Evolutionary conservation across 257 asterid species (phyloP).

Genomic region (Nicotiana sylvestris): DNA sequence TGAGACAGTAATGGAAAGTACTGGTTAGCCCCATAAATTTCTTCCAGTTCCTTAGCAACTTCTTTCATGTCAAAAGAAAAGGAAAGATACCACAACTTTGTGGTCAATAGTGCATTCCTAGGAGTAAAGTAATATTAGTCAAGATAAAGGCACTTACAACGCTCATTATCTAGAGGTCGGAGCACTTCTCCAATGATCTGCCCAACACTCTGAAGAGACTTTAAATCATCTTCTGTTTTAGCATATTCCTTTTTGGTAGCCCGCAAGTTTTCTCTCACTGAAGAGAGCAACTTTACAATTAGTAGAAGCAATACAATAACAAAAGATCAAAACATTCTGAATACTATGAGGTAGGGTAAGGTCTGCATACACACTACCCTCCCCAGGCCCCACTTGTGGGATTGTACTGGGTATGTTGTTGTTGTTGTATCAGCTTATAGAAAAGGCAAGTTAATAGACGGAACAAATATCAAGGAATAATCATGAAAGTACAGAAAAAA

Average conservation of each 20-base stretch:
- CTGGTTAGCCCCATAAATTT: slow-evolving; percentile 3
- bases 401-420: too few species aligned
- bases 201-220: slow-evolving; percentile 98
- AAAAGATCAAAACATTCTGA: not conserved
- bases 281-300: slow-evolving; percentile 5
- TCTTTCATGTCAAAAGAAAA: not conserved
- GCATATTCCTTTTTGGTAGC: slow-evolving; percentile 79
- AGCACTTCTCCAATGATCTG: slow-evolving; percentile 98
- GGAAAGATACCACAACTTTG: not conserved
- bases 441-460: not conserved
- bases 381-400: too few species aligned
- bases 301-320: not conserved
- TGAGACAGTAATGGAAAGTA: slow-evolving; percentile 18
- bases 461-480: not conserved
- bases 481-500: not conserved
- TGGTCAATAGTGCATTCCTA: not conserved
- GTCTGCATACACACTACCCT: too few species aligned
- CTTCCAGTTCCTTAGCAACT: slow-evolving; percentile 4
- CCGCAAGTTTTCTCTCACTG: slow-evolving; percentile 71
- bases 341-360: not conserved
- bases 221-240: slow-evolving; percentile 93
- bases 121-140: not conserved
- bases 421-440: not conserved
- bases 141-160: slow-evolving; percentile 49
- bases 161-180: slow-evolving; percentile 89